Conservation (phyloP, 495 filamentous ascomycete genomes). For the Hyaloscypha variabilis region DNA sequence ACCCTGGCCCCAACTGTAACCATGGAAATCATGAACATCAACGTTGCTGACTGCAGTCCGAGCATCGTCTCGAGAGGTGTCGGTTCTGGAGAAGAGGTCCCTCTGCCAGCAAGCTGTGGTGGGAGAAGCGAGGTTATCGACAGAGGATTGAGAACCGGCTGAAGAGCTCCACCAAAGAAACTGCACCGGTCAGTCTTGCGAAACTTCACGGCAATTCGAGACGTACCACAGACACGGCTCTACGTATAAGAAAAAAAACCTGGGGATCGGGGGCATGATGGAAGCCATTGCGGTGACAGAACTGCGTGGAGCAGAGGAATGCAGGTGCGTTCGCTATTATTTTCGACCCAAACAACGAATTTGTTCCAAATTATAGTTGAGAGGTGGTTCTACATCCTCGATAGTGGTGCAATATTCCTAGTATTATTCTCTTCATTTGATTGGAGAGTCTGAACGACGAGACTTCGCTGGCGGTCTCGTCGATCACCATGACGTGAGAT, state of each 20-base stretch:
- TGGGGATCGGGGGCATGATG: slow-evolving; percentile 2
- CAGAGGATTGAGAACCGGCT: background rate
- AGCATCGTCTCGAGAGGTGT: slow-evolving; percentile 1
- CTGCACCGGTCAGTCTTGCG: background rate
- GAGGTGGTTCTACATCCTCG: no score
- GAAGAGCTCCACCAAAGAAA: background rate
- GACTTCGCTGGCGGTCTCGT: no score
- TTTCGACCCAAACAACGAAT: no score
- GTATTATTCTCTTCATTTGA: no score
- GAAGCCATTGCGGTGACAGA: background rate
- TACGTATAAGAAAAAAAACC: background rate
- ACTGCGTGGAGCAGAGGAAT: no score
- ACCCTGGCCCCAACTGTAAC: background rate
- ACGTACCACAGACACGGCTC: background rate
- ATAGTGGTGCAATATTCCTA: no score
- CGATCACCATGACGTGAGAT: no score
- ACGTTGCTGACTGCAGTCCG: background rate
- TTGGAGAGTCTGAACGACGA: no score
- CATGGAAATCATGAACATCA: slow-evolving; percentile 3
- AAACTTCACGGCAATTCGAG: background rate
- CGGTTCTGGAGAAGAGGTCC: background rate
- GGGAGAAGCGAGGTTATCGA: background rate
- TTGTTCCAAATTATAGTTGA: no score
- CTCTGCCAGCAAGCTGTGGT: background rate
- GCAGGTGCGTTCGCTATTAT: no score